Conservation (phyloP, 2,329 filamentous ascomycete species). For the Claviceps pusilla region DNA sequence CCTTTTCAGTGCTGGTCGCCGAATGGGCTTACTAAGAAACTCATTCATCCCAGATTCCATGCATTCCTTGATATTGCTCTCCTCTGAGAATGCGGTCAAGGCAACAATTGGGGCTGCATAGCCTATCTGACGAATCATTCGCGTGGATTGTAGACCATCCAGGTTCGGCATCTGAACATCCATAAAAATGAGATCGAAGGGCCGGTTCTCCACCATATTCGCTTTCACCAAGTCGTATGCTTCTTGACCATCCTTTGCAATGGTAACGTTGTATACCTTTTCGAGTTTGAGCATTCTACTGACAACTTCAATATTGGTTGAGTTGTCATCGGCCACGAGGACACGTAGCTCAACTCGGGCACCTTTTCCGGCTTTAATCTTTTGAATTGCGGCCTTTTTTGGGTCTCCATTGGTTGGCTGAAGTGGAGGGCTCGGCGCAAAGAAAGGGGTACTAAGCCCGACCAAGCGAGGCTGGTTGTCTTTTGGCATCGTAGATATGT, state of each 20-base stretch:
- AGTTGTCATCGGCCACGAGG: slow-evolving; percentile 63
- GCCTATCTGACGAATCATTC: slow-evolving; percentile 70
- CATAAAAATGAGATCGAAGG: slow-evolving; percentile 88
- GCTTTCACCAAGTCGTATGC: slow-evolving; percentile 75
- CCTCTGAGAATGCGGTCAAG: slow-evolving; percentile 77
- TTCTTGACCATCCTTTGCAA: slow-evolving; percentile 76
- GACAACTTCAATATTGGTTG: slow-evolving; percentile 42
- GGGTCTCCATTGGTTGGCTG: slow-evolving; percentile 30
- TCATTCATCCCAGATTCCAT: slow-evolving; percentile 87
- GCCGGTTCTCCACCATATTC: slow-evolving; percentile 56
- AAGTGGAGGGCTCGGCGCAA: slow-evolving; percentile 32
- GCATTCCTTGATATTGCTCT: slow-evolving; percentile 74
- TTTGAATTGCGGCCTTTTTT: slow-evolving; percentile 51
- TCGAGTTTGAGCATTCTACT: slow-evolving; percentile 58
- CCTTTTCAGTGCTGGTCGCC: slow-evolving; percentile 71
- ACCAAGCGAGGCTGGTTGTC: slow-evolving; percentile 58
- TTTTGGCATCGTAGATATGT: slow-evolving; percentile 6
- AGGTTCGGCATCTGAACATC: slow-evolving; percentile 92
- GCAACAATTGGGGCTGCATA: slow-evolving; percentile 83
- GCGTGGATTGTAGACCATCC: slow-evolving; percentile 74
- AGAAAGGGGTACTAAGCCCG: slow-evolving; percentile 72
- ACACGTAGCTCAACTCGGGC: slow-evolving; percentile 55
- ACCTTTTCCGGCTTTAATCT: slow-evolving; percentile 34
- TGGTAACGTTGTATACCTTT: slow-evolving; percentile 72
- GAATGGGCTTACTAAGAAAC: slow-evolving; percentile 64